These are phyloP conservation scores for Cupressus sempervirens DNA, from an alignment of 75 land plant species.

Conservation along the genomic window DNA sequence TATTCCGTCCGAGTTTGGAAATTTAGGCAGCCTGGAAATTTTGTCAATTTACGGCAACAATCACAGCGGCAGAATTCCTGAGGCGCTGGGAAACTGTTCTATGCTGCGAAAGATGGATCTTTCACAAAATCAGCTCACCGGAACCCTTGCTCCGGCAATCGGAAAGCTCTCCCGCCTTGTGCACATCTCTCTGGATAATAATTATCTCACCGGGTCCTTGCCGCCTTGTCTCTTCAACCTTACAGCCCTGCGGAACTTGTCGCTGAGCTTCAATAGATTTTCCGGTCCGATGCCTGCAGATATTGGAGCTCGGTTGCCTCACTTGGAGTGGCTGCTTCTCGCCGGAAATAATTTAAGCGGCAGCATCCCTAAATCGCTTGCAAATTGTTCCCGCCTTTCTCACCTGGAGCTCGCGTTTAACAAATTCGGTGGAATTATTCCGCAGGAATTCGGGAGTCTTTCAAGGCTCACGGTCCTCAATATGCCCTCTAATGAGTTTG, in stretches of 20 bases:
- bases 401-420: constrained; percentile 25
- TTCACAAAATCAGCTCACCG: constrained; percentile 42
- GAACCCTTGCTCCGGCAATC: constrained; percentile 40
- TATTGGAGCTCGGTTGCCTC: constrained; percentile 15
- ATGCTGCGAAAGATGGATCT: constrained; percentile 39
- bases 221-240: constrained; percentile 23
- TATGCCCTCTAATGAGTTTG: constrained; percentile 27
- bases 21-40: constrained; percentile 32
- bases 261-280: constrained; percentile 48
- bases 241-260: constrained; percentile 32
- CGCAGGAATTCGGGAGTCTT: constrained; percentile 45
- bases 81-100: constrained; percentile 38
- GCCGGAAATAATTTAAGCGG: constrained; percentile 39
- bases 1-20: constrained; percentile 49
- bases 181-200: constrained; percentile 20
- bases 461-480: constrained; percentile 34
- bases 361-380: constrained; percentile 39
- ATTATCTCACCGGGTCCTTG: constrained; percentile 22
- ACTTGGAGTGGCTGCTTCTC: constrained; percentile 31
- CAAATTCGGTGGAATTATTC: constrained; percentile 32
- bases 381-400: constrained; percentile 36
- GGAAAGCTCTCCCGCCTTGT: constrained; percentile 38
- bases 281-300: constrained; percentile 50
- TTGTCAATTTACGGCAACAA: constrained; percentile 44
- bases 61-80: constrained; percentile 52